Evolutionary conservation across 163 green algal species (phyloP).

Genomic region (Scenedesmus sp.): DNA sequence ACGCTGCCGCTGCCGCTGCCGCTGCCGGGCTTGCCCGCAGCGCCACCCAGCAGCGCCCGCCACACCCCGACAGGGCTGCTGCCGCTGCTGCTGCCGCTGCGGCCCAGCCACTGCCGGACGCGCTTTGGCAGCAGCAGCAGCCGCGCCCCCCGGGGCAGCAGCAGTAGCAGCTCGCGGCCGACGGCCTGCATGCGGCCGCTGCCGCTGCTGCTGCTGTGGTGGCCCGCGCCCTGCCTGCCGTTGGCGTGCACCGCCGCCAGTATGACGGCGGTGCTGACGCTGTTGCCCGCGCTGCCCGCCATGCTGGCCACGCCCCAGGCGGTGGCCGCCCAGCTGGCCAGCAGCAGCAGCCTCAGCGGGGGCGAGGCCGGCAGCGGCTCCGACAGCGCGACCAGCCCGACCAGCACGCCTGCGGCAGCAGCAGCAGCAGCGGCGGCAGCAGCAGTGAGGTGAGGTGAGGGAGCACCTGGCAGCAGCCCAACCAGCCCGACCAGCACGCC

Average conservation of each 20-base stretch:
- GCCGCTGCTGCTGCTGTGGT: background rate
- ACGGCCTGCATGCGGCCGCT: background rate
- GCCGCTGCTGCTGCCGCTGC: background rate
- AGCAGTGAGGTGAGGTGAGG: background rate
- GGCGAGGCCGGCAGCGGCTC: background rate
- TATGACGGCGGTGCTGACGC: background rate
- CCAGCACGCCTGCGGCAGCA: conserved; percentile 31
- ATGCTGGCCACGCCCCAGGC: conserved; percentile 39
- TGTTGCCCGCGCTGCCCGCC: background rate
- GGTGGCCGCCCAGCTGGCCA: conserved; percentile 46
- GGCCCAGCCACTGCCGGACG: background rate
- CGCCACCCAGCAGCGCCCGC: background rate
- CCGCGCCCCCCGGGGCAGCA: background rate
- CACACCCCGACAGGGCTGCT: background rate
- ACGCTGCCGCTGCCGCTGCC: background rate
- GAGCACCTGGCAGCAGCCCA: conserved; percentile 15
- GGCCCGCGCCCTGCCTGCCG: background rate
- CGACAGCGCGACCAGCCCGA: conserved; percentile 50
- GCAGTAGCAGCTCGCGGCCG: background rate
- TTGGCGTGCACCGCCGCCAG: background rate
- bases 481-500: conserved; percentile 51
- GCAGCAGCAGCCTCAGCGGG: background rate
- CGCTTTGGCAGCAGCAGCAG: background rate
- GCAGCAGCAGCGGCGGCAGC: conserved; percentile 25
- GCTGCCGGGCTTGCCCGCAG: background rate